Evolutionary conservation across 192 early-diverging fungal species (phyloP), one percentile per base, ranked within the genome.

Genomic region (Diversispora eburnea): DNA sequence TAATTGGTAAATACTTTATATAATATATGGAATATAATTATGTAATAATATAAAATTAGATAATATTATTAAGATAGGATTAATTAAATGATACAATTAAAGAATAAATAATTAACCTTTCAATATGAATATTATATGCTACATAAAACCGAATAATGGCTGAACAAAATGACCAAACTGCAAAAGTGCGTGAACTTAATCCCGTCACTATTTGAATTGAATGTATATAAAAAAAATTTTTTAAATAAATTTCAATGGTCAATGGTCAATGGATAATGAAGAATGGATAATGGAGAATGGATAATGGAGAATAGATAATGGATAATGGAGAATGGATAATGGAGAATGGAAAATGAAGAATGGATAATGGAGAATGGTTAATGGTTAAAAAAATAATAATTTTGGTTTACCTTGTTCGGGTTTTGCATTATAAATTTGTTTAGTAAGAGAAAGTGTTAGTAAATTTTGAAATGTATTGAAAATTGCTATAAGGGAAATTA

Each of bases 81-180:
- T 33, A 33, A 33, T 1, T 33, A 33, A 33, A 33, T 33, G 25
- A 49, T 54, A 10, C 51, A 54, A 54, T 13, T 10, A 54, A 13
- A 13, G 9, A 54, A 13, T 54, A 17, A 17, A 17, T 54, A 10
- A 54, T 54, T 17, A 81, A 92, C 91, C 77, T 80, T 63, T 79
- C 73, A 67, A 93, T 82, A 73, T 82, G 77, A 70, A 98, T 87
- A 82, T 96, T 89, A 75, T 90, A 96, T 15, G 94, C 92, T 70
- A 88, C 87, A 79, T 95, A 91, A 73, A 95, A 84, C 39, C 96
- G 90, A 64, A 98, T 80, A 48, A 95, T 83, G 3, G 86, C 89
- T 19, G 89, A 90, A 20, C 91, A 86, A 72, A 92, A 83, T 0
- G 96, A 96, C 94, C 94, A 98, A 22, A 88, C 83, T 6, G 91